Evolutionary conservation across 2,329 filamentous ascomycete species (phyloP), one percentile per base, ranked within the genome.

Genomic region (Cercospora canescens): DNA sequence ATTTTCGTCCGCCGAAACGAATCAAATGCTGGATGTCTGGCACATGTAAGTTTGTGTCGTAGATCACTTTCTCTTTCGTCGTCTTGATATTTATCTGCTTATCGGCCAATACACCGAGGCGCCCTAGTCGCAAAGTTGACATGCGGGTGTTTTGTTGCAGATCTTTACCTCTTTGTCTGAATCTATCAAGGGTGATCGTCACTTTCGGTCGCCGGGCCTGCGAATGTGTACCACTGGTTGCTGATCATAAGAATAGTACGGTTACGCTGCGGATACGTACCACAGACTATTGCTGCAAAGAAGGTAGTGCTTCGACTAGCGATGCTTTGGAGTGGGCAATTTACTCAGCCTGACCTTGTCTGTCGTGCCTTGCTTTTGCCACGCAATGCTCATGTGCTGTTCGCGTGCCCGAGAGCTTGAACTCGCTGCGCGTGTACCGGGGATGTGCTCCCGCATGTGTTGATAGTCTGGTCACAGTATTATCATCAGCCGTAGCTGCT

Each of bases 301-400:
- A 34, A 32, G 28, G 52, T 18, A 18, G 52, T 56, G 30, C 18
- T 56, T 35, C 18, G 28, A 56, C 52, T 21, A 35, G 32, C n/a
- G 30, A 56, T 35, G 52, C 52, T 56, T n/a, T 56, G 18, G 28
- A 35, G 52, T 56, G 16, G 52, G 28, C n/a, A n/a, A 11, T 56
- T 35, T 18, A 56, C 52, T 35, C 30, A 56, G 52, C 52, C 35
- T 37, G 21, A 9, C 56, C 37, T 14, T 45, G 45, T 24, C 14
- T 28, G 45, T 30, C 24, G 24, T 52, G 28, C 45, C 45, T 52
- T 52, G 45, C 16, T 48, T 28, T 52, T 52, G 57, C 57, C 37
- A 60, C 37, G 57, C 57, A 39, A 32, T 39, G 28, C 57, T 60
- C 37, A 60, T 60, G 57, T 60, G 57, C 28, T 60, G 21, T 60